Evolutionary conservation across 768 basidiomycete species (phyloP).

Genomic region (Suillus subluteus): DNA sequence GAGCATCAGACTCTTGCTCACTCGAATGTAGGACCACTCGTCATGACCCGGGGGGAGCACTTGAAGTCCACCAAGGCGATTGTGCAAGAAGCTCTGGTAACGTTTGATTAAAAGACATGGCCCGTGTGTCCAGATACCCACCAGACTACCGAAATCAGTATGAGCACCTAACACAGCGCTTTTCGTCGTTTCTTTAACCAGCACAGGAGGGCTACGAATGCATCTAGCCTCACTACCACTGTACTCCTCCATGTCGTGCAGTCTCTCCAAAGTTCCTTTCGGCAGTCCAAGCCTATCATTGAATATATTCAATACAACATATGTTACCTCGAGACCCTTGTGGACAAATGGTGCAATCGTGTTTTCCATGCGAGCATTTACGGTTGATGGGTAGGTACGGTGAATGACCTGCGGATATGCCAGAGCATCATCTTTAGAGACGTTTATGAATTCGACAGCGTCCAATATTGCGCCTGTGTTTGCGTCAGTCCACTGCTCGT

Average conservation of each 20-base stretch:
- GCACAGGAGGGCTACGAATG: conserved; percentile 51
- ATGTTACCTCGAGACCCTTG: conserved; percentile 59
- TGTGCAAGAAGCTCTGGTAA: conserved; percentile 65
- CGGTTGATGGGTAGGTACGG: conserved; percentile 59
- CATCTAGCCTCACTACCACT: conserved; percentile 63
- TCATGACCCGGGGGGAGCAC: conserved; percentile 64
- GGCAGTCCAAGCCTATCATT: conserved; percentile 60
- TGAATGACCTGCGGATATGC: conserved; percentile 57
- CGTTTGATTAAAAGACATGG: too few relatives aligned
- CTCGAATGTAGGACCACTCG: conserved; percentile 72
- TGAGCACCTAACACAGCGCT: conserved; percentile 55
- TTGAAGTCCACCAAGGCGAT: conserved; percentile 70
- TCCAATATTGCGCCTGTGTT: conserved; percentile 32
- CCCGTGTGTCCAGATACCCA: conserved; percentile 30
- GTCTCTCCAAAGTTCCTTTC: conserved; percentile 43
- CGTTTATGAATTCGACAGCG: conserved; percentile 64
- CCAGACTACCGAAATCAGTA: conserved; percentile 72
- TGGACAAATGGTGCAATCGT: conserved; percentile 56
- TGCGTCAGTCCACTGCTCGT: neutral
- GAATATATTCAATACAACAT: conserved; percentile 56
- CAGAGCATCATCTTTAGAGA: conserved; percentile 70
- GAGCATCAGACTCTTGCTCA: conserved; percentile 19
- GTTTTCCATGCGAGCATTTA: conserved; percentile 51
- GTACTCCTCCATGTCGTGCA: conserved; percentile 48
- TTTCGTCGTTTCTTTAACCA: conserved; percentile 27